Conservation (phyloP, 2,329 filamentous ascomycete genomes). For the Capronia epimyces region DNA sequence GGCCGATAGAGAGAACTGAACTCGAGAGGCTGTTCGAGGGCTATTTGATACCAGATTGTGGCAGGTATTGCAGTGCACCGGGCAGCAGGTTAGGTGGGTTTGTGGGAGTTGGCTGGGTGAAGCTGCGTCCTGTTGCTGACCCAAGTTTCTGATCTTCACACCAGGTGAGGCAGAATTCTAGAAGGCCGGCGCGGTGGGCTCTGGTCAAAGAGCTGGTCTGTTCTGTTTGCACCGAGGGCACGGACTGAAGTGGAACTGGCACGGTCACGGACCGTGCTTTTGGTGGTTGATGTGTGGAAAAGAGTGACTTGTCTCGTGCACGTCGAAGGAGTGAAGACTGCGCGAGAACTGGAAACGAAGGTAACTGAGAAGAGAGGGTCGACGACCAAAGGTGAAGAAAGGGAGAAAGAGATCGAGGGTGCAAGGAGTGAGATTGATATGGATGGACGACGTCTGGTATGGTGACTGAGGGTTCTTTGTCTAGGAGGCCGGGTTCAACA, state of each 20-base stretch:
- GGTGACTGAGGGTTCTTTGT: slow-evolving; percentile 1
- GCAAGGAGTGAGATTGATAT: slow-evolving; percentile 8
- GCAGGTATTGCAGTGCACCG: slow-evolving; percentile 17
- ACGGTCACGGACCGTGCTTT: slow-evolving; percentile 25
- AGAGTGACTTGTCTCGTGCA: slow-evolving; percentile 13
- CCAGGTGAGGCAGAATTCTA: slow-evolving; percentile 21
- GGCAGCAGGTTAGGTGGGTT: slow-evolving; percentile 13
- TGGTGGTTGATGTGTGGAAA: not conserved
- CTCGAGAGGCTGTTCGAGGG: slow-evolving; percentile 3
- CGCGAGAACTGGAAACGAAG: slow-evolving; percentile 14
- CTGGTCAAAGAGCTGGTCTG: slow-evolving; percentile 22
- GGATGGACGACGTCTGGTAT: not conserved
- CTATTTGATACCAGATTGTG: slow-evolving; percentile 20
- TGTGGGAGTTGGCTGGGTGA: slow-evolving; percentile 12
- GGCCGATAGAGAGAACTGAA: slow-evolving; percentile 1
- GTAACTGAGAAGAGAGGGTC: slow-evolving; percentile 12
- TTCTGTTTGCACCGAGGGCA: slow-evolving; percentile 7
- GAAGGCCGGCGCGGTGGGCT: slow-evolving; percentile 5
- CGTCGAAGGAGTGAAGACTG: slow-evolving; percentile 24
- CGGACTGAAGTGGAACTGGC: slow-evolving; percentile 15
- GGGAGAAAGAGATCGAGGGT: slow-evolving; percentile 5
- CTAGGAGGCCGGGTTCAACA: not conserved
- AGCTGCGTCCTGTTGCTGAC: slow-evolving; percentile 15
- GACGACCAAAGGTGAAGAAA: slow-evolving; percentile 1
- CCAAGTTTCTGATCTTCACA: slow-evolving; percentile 18